phyloP scores from a whole-genome alignment of 2,329 filamentous ascomycete genomes.

The Neoscytalidium dimidiatum region DNA sequence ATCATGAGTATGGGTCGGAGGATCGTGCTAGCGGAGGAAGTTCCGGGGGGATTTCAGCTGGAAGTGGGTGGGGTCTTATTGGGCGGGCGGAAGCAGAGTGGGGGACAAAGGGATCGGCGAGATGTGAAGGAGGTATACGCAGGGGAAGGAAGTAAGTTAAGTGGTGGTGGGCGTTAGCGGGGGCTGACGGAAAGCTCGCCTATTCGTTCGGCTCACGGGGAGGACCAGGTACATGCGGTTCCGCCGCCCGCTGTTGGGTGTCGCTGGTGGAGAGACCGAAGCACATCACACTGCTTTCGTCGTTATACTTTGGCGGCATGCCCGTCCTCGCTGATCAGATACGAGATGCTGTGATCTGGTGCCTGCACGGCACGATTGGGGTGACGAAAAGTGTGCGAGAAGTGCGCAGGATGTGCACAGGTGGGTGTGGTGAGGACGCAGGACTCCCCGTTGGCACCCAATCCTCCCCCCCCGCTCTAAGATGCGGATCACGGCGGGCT shows the following conservation, averaged over 20 bases:
- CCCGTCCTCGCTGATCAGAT: neutral
- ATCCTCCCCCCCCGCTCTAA: neutral
- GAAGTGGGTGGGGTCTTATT: neutral
- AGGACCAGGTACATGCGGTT: neutral
- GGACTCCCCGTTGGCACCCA: conserved; percentile 6
- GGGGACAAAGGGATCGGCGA: neutral
- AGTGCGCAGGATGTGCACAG: neutral
- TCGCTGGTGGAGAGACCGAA: neutral
- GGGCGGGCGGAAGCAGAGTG: neutral
- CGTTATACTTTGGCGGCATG: neutral
- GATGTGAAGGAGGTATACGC: neutral
- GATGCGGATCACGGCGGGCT: neutral
- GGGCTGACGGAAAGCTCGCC: neutral
- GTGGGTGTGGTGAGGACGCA: too few species aligned
- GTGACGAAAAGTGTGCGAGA: neutral
- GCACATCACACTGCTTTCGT: neutral
- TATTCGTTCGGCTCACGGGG: neutral
- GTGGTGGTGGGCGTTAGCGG: neutral
- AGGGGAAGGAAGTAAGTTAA: neutral
- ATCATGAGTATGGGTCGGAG: too few species aligned
- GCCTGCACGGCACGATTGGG: neutral
- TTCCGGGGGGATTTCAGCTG: neutral
- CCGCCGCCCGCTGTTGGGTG: neutral
- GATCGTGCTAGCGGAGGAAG: neutral
- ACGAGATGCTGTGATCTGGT: neutral